Conservation (phyloP, 2,329 filamentous ascomycete species). For the Neoarthrinium moseri region DNA sequence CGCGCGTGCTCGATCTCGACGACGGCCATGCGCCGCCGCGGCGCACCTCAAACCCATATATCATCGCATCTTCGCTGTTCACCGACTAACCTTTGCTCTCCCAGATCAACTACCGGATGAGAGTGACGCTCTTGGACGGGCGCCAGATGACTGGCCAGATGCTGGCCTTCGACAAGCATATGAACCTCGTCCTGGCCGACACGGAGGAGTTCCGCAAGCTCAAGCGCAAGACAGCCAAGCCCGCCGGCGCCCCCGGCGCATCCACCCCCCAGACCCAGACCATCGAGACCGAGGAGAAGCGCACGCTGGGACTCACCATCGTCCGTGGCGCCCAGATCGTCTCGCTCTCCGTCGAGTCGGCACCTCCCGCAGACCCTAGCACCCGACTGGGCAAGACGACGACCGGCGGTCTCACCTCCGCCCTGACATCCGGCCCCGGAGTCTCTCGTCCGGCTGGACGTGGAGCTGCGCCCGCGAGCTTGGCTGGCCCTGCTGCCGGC, state of each 20-base stretch:
- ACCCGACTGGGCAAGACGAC: constrained; percentile 79
- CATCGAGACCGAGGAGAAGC: constrained; percentile 92
- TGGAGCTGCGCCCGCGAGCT: constrained; percentile 71
- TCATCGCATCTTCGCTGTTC: background rate
- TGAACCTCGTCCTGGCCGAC: constrained; percentile 98
- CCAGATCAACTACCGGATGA: constrained; percentile 99
- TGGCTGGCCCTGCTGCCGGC: constrained; percentile 84
- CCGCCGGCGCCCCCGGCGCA: constrained; percentile 57
- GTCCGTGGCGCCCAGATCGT: constrained; percentile 93
- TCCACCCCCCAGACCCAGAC: constrained; percentile 61
- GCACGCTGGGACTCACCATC: constrained; percentile 92
- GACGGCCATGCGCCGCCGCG: background rate
- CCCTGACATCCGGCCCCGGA: constrained; percentile 79
- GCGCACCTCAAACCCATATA: background rate
- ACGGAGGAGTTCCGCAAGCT: constrained; percentile 96
- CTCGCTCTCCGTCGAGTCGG: constrained; percentile 91
- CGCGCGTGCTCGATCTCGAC: constrained; percentile 5
- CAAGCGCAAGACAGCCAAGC: constrained; percentile 79
- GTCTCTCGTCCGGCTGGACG: constrained; percentile 89
- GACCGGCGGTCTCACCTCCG: constrained; percentile 65
- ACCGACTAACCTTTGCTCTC: constrained; percentile 29
- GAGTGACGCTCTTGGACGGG: constrained; percentile 90
- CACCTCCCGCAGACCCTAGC: constrained; percentile 90
- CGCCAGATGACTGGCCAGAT: constrained; percentile 97
- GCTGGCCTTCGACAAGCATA: constrained; percentile 99